These are phyloP conservation scores for Chaetomium globosum DNA, from an alignment of 2,329 filamentous ascomycete species.

Conservation along the genomic window DNA sequence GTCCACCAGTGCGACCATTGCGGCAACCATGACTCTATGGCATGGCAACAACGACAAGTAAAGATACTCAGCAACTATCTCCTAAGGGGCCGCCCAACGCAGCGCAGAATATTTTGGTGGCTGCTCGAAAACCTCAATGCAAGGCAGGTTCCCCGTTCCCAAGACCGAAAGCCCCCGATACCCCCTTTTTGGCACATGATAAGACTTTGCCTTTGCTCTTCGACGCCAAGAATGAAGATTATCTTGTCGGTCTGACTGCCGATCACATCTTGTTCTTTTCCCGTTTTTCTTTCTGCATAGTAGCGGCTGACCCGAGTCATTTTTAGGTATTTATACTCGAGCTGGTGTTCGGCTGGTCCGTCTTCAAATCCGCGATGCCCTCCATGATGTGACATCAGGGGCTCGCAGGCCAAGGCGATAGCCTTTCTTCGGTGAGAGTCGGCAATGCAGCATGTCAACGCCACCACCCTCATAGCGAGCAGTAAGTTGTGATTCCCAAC, in stretches of 20 bases:
- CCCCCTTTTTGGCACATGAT: not conserved
- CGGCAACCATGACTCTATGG: no score
- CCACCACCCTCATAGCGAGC: not conserved
- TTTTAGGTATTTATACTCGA: not conserved
- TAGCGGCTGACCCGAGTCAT: not conserved
- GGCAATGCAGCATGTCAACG: not conserved
- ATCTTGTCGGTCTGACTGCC: not conserved
- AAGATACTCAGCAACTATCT: no score
- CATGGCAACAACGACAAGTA: no score
- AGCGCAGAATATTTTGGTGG: no score
- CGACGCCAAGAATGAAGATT: not conserved
- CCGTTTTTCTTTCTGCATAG: not conserved
- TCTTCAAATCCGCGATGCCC: not conserved
- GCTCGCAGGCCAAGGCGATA: no score
- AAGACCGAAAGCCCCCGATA: not conserved
- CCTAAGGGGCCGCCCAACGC: no score
- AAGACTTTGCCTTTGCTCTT: not conserved
- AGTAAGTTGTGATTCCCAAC: not conserved
- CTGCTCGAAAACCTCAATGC: no score
- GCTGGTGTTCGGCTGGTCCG: not conserved
- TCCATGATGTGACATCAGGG: not conserved
- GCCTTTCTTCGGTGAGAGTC: not conserved
- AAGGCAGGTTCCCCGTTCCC: not conserved
- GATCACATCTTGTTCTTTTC: not conserved
- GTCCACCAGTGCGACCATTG: no score